Conservation (phyloP, 495 filamentous ascomycete genomes). For the Aspergillus bertholletiae region DNA sequence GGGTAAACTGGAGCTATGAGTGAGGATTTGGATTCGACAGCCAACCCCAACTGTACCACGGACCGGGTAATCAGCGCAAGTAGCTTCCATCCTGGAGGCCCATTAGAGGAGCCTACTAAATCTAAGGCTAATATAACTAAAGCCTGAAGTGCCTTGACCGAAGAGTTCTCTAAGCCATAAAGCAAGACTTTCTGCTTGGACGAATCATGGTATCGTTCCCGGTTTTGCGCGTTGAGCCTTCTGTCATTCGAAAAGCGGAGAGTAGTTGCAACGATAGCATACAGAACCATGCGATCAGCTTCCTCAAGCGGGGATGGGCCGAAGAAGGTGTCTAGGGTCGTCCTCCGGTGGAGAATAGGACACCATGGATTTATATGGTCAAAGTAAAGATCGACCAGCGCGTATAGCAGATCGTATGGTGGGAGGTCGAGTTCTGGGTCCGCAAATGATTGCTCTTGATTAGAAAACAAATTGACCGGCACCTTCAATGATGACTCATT, state of each 20-base stretch:
- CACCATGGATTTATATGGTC: slow-evolving; percentile 90
- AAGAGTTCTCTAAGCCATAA: slow-evolving; percentile 81
- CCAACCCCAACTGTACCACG: slow-evolving; percentile 78
- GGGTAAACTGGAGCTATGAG: slow-evolving; percentile 68
- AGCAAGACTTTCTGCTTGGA: slow-evolving; percentile 83
- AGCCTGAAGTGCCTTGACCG: slow-evolving; percentile 81
- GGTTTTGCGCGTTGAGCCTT: slow-evolving; percentile 65
- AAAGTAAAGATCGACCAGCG: slow-evolving; percentile 82
- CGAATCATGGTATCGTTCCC: slow-evolving; percentile 68
- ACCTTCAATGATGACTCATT: slow-evolving; percentile 45
- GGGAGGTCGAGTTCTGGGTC: slow-evolving; percentile 72
- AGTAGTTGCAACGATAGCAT: slow-evolving; percentile 83
- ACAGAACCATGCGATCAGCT: slow-evolving; percentile 75
- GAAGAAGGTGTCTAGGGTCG: slow-evolving; percentile 79
- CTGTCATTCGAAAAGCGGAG: slow-evolving; percentile 75
- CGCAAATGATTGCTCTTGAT: slow-evolving; percentile 41
- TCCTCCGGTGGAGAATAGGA: slow-evolving; percentile 78
- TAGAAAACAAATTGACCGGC: slow-evolving; percentile 38
- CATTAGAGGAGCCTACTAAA: slow-evolving; percentile 74
- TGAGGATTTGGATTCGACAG: slow-evolving; percentile 73
- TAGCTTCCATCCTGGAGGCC: slow-evolving; percentile 84
- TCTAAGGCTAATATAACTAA: slow-evolving; percentile 79
- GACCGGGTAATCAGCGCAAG: slow-evolving; percentile 81
- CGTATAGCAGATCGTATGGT: slow-evolving; percentile 79
- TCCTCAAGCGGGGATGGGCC: slow-evolving; percentile 71